phyloP scores from a whole-genome alignment of 2,329 filamentous ascomycete genomes.

The Arthroderma sp. region DNA sequence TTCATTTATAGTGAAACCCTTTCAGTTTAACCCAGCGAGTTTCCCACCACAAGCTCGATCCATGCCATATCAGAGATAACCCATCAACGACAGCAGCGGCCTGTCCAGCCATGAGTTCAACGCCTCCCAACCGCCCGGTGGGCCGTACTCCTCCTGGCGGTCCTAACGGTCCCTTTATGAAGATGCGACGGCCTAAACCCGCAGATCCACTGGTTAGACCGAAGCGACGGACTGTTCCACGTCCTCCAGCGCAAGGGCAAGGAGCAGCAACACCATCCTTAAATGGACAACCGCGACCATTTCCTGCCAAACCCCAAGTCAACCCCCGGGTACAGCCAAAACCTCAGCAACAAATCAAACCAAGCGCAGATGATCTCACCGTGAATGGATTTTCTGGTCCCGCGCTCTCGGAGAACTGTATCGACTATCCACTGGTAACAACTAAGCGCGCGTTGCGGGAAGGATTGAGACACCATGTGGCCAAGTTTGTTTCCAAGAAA shows the following conservation, averaged over 20 bases:
- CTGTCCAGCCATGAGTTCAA: constrained; percentile 17
- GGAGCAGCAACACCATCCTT: constrained; percentile 11
- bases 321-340: constrained; percentile 7
- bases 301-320: constrained; percentile 8
- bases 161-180: constrained; percentile 32
- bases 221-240: constrained; percentile 34
- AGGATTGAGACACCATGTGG: constrained; percentile 72
- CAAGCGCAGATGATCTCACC: constrained; percentile 19
- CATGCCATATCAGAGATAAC: no score
- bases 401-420: constrained; percentile 27
- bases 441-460: constrained; percentile 71
- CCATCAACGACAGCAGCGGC: no score
- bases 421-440: constrained; percentile 60
- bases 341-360: constrained; percentile 11
- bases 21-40: no score
- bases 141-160: constrained; percentile 34
- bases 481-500: constrained; percentile 59
- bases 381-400: constrained; percentile 32
- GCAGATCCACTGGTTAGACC: constrained; percentile 53
- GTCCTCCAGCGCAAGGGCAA: constrained; percentile 10
- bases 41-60: no score
- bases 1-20: no score
- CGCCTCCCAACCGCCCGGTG: constrained; percentile 32
- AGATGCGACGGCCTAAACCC: constrained; percentile 37
- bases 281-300: constrained; percentile 14